Evolutionary conservation across 495 filamentous ascomycete genomes (phyloP).

Genomic region (Neurospora tetrasperma): DNA sequence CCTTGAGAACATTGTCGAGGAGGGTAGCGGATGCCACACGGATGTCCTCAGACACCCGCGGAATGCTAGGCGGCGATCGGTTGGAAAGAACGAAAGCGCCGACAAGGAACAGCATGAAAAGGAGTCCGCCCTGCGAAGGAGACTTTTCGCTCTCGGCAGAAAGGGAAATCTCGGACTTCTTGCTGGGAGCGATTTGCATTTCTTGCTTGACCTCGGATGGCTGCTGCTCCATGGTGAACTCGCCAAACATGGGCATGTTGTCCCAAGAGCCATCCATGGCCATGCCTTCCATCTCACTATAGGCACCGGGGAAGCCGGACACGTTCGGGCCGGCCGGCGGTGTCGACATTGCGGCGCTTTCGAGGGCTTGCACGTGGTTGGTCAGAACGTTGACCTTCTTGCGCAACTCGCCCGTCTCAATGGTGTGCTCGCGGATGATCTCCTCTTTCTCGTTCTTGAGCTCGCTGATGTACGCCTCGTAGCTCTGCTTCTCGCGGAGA

Average conservation of each 20-base stretch:
- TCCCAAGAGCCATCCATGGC: conserved; percentile 76
- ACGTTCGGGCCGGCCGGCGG: conserved; percentile 46
- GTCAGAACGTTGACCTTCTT: conserved; percentile 89
- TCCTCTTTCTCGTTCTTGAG: conserved; percentile 85
- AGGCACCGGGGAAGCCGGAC: conserved; percentile 55
- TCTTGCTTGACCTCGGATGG: conserved; percentile 43
- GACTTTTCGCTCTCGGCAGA: conserved; percentile 50
- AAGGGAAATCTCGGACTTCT: conserved; percentile 44
- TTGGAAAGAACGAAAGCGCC: conserved; percentile 95
- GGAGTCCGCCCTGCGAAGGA: conserved; percentile 51
- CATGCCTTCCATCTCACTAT: conserved; percentile 71
- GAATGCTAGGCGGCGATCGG: conserved; percentile 55
- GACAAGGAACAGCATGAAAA: conserved; percentile 85
- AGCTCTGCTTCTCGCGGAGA: conserved; percentile 55
- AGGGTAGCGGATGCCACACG: conserved; percentile 85
- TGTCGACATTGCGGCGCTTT: conserved; percentile 45
- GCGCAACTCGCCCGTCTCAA: conserved; percentile 88
- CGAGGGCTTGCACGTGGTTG: conserved; percentile 71
- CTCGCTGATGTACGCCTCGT: conserved; percentile 63
- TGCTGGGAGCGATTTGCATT: conserved; percentile 42
- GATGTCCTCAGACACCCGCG: conserved; percentile 84
- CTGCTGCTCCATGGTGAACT: conserved; percentile 39
- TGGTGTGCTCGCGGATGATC: conserved; percentile 76
- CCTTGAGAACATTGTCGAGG: conserved; percentile 77
- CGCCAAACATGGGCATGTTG: conserved; percentile 63